Base-by-base conservation (phyloP, 2,329 filamentous ascomycete species). In the Colletotrichum kahawae region DNA sequence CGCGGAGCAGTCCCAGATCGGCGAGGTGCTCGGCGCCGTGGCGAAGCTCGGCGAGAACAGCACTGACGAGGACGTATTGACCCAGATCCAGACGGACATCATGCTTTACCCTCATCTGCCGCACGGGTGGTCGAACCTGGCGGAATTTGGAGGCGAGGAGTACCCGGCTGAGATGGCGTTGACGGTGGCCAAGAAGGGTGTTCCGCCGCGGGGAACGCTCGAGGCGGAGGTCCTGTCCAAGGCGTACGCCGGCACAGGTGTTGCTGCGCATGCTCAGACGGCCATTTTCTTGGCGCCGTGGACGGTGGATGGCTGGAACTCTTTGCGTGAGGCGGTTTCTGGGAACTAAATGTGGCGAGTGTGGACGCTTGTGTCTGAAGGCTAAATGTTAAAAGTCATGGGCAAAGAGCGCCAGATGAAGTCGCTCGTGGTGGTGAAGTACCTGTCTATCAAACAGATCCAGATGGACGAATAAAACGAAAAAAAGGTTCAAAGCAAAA, bases 271-370 rank as follows among this genome's bases (percentile, higher is more conserved):
- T 88, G 93, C 94, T 27, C 94, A 98, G 83, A 91, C 90, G 77
- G 93, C 94, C 8, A 90, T 95, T 60, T 90, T 97, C 83, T 83
- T 97, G 78, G 95, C 96, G 48, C 97, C 97, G 7, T 98, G 96
- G 96, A 87, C 86, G 72, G 83, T 78, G 57, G 85, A 85, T 27
- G 93, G 92, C 1, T 97, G 95, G 95, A 85, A 87, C 71, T 89
- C 88, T 4, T 80, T 95, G 79, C 84, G 80, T 1, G 82, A 84
- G 59, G 85, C 81, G 27, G 78, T 87, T n/a, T 79, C 79, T 33
- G 79, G 77, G 27, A 57, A 36, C 16, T 74, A 67, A 31, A 48
- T 21, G 18, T 51, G 27, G 43, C n/a, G 43, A 51, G 18, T 1
- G n/a, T 21, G 43, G n/a, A 18, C 16, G 54, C 3, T 18, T 29